Base-by-base conservation (phyloP, 768 basidiomycete genomes). In the Rickenella mellea region DNA sequence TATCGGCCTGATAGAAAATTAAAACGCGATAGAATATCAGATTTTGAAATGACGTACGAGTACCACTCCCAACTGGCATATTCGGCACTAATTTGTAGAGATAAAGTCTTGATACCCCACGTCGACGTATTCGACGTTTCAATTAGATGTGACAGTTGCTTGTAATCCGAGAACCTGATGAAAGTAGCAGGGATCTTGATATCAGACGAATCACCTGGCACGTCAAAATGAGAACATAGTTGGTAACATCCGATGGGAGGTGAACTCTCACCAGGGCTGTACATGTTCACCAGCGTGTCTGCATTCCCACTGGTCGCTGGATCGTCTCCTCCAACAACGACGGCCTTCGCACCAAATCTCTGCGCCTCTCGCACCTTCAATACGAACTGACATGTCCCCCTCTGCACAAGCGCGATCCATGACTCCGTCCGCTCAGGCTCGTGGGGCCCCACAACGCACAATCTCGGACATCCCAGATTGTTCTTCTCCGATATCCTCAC, bases 51-150 rank as follows among this genome's bases (percentile, higher is more conserved):
- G 10, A 50, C 74, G 50, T 52, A 89, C 86, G 85, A 89, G 56
- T 89, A 90, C 88, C 90, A 93, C 55, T 91, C 87, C 81, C 88
- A 92, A 31, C 81, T 76, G 11, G 83, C 81, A 54, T 81, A 83
- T 48, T 86, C 83, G 4, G 82, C 78, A 11, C 76, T 84, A 52
- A 90, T 81, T 44, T 83, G 66, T 20, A 90, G 63, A 2, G 84
- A 83, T 22, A 90, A 70, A 0, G 87, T 89, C 31, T 68, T 73
- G 38, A 88, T 53, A 30, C 84, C 86, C 27, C 80, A 78, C 53
- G 89, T 83, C 17, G 85, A 83, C 3, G 83, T 83, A 45, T 87
- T 88, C 27, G 83, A 87, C 21, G 72, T 61, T 19, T 69, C 61
- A 45, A 93, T 84, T 44, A 92, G 66, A n/a, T 70, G 63, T 42